Base-by-base conservation (phyloP, 2,329 filamentous ascomycete genomes). In the Ilyonectria mors-panacis region DNA sequence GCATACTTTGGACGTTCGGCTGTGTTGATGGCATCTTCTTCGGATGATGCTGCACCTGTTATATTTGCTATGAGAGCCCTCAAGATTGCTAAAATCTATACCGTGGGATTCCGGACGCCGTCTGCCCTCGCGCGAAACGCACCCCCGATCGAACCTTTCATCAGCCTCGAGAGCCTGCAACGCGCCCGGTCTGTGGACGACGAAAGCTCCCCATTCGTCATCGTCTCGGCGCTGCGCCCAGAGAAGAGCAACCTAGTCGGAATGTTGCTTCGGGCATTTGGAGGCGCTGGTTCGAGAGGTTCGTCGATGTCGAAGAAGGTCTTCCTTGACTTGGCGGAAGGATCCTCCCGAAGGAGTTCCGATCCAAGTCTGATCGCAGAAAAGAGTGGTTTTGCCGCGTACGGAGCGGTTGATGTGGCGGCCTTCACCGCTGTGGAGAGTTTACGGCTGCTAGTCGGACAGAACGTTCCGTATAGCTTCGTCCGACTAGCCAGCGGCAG, bases 401-500 rank as follows among this genome's bases (percentile, higher is more conserved):
- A 95, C 77, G 92, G 92, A 1, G 89, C 92, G 19, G 92, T 91
- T 26, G 93, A 97, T 79, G 92, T 94, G 35, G 92, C 91, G 63
- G 93, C 93, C 0, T 96, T 94, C 83, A 95, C 93, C 23, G 95
- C 93, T 2, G 93, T 95, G 6, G 93, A 96, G 81, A 95, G 91
- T 55, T 81, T 96, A 62, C 86, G 93, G 71, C 80, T 95, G 66
- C 85, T 97, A 26, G 92, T 95, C 12, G 94, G 94, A 10, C 93
- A 96, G 82, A 96, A 96, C 78, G 93, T 96, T 63, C 93, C 92
- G 6, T 95, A 94, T 80, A 94, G 93, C 81, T 97, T 97, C 83
- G 94, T 96, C 47, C 86, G 93, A 55, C 84, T 96, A 77, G 93
- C 93, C 2, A 85, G 85, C 55, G 87, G 87, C 2, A 80, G 85